These are phyloP conservation scores for Ceratocystis eucalypticola DNA, from an alignment of 2,329 filamentous ascomycete genomes.

Conservation along the genomic window DNA sequence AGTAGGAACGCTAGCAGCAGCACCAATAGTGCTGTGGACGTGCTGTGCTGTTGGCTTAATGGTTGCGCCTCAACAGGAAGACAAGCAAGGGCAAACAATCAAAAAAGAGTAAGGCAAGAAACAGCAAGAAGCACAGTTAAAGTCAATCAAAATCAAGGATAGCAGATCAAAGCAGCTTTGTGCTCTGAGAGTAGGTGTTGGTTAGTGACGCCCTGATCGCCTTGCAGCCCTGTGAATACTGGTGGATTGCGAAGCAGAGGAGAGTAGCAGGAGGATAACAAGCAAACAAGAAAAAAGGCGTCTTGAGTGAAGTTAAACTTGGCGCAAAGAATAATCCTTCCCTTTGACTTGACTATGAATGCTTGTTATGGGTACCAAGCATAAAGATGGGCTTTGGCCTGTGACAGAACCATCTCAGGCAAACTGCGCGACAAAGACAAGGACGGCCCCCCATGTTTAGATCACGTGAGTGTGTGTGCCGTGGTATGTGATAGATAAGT, in stretches of 20 bases:
- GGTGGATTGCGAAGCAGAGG: not conserved
- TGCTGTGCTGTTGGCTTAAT: not conserved
- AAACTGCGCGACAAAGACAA: not conserved
- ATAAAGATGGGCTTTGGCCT: not conserved
- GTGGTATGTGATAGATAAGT: not conserved
- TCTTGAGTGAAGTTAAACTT: not conserved
- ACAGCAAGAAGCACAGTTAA: no score
- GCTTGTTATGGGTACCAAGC: not conserved
- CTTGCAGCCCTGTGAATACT: not conserved
- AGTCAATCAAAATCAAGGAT: no score
- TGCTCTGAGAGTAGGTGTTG: not conserved
- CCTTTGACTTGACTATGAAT: not conserved
- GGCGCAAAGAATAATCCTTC: conserved; percentile 1
- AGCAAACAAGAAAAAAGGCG: not conserved
- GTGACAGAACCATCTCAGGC: not conserved
- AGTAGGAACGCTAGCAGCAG: not conserved
- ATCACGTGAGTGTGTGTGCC: not conserved
- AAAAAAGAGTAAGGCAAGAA: no score
- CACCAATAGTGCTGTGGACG: not conserved
- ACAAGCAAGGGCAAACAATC: no score
- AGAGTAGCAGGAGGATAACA: not conserved
- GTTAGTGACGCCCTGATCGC: not conserved
- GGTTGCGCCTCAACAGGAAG: no score
- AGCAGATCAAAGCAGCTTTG: not conserved
- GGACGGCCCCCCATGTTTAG: not conserved